Evolutionary conservation across 1,284 basidiomycete genomes (phyloP).

Genomic region (Apiotrichum porosum): DNA sequence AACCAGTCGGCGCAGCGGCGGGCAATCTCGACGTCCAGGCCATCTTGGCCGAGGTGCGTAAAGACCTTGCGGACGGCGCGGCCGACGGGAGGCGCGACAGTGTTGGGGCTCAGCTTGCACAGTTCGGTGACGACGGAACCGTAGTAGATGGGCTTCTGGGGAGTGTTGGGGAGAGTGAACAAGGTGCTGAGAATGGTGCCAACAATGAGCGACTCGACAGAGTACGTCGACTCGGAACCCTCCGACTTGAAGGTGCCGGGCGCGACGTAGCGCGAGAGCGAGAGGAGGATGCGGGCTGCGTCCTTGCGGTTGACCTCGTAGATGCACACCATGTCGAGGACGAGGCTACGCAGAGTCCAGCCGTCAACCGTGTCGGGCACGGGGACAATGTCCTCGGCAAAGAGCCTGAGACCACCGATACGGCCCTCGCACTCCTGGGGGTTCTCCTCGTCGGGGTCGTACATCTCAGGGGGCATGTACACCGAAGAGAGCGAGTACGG

Average conservation of each 20-base stretch:
- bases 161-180: constrained; percentile 70
- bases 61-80: constrained; percentile 89
- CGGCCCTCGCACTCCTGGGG: constrained; percentile 48
- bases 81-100: constrained; percentile 92
- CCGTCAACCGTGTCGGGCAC: constrained; percentile 66
- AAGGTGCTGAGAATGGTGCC: constrained; percentile 66
- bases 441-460: constrained; percentile 50
- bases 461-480: constrained; percentile 77
- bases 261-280: constrained; percentile 79
- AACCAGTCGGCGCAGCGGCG: constrained; percentile 91
- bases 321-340: constrained; percentile 81
- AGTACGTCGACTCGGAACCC: constrained; percentile 39
- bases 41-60: constrained; percentile 60
- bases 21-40: constrained; percentile 77
- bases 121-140: constrained; percentile 85
- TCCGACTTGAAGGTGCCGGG: constrained; percentile 67
- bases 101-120: constrained; percentile 83
- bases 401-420: constrained; percentile 61
- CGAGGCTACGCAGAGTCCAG: constrained; percentile 69
- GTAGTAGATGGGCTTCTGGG: constrained; percentile 79
- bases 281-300: constrained; percentile 77
- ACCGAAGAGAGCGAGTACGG: constrained; percentile 70
- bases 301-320: constrained; percentile 97
- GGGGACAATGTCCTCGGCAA: constrained; percentile 76
- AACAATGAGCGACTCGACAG: constrained; percentile 42